Evolutionary conservation across 345 rosid genomes (phyloP).

Genomic region (Acer yangbiense): DNA sequence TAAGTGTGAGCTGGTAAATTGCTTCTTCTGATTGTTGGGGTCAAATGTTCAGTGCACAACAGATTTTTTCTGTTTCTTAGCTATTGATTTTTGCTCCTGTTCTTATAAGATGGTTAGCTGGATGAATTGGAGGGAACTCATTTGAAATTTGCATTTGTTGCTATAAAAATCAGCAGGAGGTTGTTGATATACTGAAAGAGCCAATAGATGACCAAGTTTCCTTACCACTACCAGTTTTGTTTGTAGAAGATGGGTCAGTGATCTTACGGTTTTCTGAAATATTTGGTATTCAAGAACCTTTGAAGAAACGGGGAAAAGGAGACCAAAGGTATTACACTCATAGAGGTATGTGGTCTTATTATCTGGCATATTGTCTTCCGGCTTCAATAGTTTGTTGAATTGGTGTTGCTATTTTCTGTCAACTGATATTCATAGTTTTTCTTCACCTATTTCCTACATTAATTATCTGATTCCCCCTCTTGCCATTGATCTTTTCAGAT

Average conservation of each 20-base stretch:
- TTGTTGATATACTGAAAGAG: slow-evolving; percentile 43
- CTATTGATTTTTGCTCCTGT: not conserved
- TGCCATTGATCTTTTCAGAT: slow-evolving; percentile 47
- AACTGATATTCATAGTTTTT: not conserved
- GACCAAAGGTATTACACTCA: slow-evolving; percentile 54
- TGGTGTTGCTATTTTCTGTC: not conserved
- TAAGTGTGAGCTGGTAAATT: not conserved
- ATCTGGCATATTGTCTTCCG: not conserved
- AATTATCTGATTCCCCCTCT: not conserved
- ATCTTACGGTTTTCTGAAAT: slow-evolving; percentile 91
- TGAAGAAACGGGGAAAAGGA: slow-evolving; percentile 62
- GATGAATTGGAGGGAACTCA: not conserved
- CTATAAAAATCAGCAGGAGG: slow-evolving; percentile 33
- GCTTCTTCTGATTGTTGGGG: not conserved
- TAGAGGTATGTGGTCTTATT: slow-evolving; percentile 55
- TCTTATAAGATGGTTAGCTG: not conserved
- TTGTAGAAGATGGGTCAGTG: slow-evolving; percentile 80
- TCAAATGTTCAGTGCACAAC: not conserved
- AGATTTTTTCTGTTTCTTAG: not conserved
- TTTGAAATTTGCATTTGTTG: not conserved
- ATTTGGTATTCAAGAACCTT: slow-evolving; percentile 82
- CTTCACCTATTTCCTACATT: not conserved
- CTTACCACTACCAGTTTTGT: slow-evolving; percentile 77
- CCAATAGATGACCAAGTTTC: slow-evolving; percentile 44
- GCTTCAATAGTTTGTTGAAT: not conserved